Conservation (phyloP, 495 filamentous ascomycete species). For the Aspergillus leporis region DNA sequence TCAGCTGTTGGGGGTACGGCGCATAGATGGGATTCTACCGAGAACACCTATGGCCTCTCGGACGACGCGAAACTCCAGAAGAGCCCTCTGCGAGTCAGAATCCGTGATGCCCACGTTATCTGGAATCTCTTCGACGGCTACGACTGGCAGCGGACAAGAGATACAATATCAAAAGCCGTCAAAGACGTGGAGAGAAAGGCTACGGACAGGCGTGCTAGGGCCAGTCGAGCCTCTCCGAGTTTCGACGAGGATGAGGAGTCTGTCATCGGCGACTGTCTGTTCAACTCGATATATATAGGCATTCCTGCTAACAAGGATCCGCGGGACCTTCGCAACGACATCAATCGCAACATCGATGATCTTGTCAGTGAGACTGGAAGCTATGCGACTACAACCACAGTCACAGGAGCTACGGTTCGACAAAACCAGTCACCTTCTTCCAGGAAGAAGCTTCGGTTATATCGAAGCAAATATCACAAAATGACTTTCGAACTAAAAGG, state of each 20-base stretch:
- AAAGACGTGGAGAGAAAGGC: conserved; percentile 81
- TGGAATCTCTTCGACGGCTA: conserved; percentile 99
- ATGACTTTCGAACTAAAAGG: conserved; percentile 92
- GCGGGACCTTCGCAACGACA: conserved; percentile 72
- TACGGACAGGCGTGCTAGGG: conserved; percentile 63
- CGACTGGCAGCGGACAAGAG: conserved; percentile 88
- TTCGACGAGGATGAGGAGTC: conserved; percentile 73
- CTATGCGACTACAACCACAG: conserved; percentile 68
- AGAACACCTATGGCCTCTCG: conserved; percentile 67
- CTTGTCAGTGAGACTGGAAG: conserved; percentile 85
- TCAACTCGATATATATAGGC: conserved; percentile 98
- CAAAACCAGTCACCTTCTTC: conserved; percentile 45
- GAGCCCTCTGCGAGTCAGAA: conserved; percentile 73
- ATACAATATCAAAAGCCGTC: conserved; percentile 82
- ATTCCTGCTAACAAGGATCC: conserved; percentile 86
- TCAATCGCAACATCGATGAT: conserved; percentile 87
- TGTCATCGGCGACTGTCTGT: conserved; percentile 90
- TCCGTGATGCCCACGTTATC: conserved; percentile 87
- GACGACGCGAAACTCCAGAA: conserved; percentile 61
- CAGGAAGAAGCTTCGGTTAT: conserved; percentile 67
- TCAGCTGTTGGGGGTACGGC: conserved; percentile 65
- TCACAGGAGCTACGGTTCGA: conserved; percentile 59
- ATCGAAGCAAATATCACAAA: conserved; percentile 88
- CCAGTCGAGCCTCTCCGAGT: conserved; percentile 46
- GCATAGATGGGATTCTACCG: conserved; percentile 75